Percentiles rank a stretch among this genome's conserved stretches.
These are phyloP conservation scores for Chloropicon primus DNA, from an alignment of 139 green algal genomes.

Conservation along the genomic window DNA sequence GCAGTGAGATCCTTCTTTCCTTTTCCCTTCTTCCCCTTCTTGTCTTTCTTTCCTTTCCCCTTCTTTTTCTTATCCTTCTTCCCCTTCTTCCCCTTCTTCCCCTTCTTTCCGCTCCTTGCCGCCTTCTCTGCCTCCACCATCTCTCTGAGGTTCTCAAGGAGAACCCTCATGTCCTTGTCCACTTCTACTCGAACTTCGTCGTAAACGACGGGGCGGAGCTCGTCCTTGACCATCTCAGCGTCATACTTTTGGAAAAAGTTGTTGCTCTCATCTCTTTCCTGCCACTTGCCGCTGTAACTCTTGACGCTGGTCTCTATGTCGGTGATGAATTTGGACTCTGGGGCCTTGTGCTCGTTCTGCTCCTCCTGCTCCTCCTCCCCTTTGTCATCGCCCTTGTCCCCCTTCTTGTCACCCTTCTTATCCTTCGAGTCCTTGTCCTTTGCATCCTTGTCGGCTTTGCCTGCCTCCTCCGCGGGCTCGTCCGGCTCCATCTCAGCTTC, in stretches of 20 bases:
- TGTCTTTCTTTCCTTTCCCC: constrained; percentile 70
- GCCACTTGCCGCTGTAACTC: constrained; percentile 64
- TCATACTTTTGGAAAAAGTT: constrained; percentile 66
- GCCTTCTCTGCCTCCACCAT: constrained; percentile 46
- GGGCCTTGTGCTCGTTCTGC: constrained; percentile 24
- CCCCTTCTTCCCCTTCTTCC: constrained; percentile 53
- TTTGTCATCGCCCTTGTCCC: constrained; percentile 22
- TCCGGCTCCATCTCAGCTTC: constrained; percentile 31
- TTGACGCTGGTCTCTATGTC: constrained; percentile 51
- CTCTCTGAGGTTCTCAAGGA: constrained; percentile 76
- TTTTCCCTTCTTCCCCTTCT: constrained; percentile 31
- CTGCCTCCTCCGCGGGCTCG: constrained; percentile 24
- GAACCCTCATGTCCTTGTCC: constrained; percentile 68
- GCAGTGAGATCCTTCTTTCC: constrained; percentile 21
- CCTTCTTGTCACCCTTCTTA: constrained; percentile 18
- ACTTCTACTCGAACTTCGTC: constrained; percentile 71
- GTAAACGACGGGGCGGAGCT: constrained; percentile 76
- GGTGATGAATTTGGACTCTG: constrained; percentile 43
- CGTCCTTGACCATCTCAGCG: constrained; percentile 60
- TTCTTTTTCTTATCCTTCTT: constrained; percentile 45
- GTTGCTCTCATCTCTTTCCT: constrained; percentile 39
- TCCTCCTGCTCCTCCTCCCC: constrained; percentile 19
- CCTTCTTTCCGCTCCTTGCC: constrained; percentile 36
- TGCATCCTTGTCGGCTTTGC: constrained; percentile 26
- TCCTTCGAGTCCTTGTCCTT: constrained; percentile 25